These are phyloP conservation scores for Clarireedia monteithiana DNA, from an alignment of 2,329 filamentous ascomycete species.

Conservation along the genomic window DNA sequence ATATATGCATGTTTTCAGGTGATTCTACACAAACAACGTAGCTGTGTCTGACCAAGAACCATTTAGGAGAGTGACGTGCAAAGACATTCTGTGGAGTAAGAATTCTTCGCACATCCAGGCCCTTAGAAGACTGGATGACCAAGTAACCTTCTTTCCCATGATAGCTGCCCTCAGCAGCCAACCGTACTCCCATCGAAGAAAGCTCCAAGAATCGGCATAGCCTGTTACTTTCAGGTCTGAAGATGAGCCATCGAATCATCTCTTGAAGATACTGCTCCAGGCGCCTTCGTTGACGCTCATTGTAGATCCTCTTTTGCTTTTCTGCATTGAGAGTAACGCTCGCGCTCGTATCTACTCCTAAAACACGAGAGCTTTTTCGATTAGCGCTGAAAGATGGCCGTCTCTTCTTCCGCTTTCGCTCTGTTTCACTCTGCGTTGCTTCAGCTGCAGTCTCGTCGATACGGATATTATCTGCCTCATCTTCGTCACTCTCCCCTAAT, in stretches of 20 bases:
- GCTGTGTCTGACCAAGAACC: conserved; percentile 96
- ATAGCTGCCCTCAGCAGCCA: conserved; percentile 92
- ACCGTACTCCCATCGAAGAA: conserved; percentile 84
- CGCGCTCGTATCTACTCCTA: conserved; percentile 13
- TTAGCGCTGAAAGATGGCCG: conserved; percentile 37
- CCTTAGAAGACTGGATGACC: conserved; percentile 85
- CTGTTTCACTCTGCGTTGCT: conserved; percentile 61
- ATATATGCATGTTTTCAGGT: conserved; percentile 96
- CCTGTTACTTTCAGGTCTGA: conserved; percentile 89
- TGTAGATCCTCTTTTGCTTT: conserved; percentile 42
- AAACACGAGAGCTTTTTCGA: conserved; percentile 45
- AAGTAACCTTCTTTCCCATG: conserved; percentile 96
- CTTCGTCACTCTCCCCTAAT: conserved; percentile 72
- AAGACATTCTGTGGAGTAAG: conserved; percentile 73
- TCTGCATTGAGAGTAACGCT: conserved; percentile 39
- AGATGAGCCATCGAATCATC: conserved; percentile 95
- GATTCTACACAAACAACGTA: conserved; percentile 98
- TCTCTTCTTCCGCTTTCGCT: conserved; percentile 46
- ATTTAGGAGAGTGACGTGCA: conserved; percentile 80
- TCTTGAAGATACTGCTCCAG: conserved; percentile 86
- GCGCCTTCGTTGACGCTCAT: conserved; percentile 75
- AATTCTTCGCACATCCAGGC: conserved; percentile 75
- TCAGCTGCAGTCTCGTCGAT: conserved; percentile 45
- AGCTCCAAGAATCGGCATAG: conserved; percentile 94
- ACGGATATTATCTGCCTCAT: conserved; percentile 33